Conservation (phyloP, 805 yeast genomes). For the Spathaspora hagerdaliae region DNA sequence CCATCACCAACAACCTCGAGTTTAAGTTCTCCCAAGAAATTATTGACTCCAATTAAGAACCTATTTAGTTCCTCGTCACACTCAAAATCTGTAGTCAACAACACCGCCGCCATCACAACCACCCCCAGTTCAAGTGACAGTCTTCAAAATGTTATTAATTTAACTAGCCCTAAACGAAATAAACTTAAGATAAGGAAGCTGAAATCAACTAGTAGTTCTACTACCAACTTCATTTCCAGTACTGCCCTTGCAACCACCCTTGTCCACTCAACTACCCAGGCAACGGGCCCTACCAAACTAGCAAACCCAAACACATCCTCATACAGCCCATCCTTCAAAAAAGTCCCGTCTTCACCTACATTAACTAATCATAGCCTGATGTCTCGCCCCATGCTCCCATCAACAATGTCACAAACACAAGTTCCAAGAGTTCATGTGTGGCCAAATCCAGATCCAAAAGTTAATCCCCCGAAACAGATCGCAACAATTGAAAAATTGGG, state of each 20-base stretch:
- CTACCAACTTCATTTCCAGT: too few relatives aligned
- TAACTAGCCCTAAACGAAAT: constrained; percentile 1
- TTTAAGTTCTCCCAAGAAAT: constrained; percentile 31
- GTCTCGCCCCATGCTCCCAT: neutral
- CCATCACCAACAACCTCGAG: constrained; percentile 1
- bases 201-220: neutral
- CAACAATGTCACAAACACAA: neutral
- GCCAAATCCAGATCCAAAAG: neutral
- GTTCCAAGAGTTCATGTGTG: neutral
- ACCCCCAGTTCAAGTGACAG: neutral
- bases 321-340: neutral
- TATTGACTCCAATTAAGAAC: constrained; percentile 34
- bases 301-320: too few relatives aligned
- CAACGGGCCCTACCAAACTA: too few relatives aligned
- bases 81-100: neutral
- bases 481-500: neutral
- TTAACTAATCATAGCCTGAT: neutral
- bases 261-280: too few relatives aligned
- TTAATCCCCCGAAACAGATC: neutral
- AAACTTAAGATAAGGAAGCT: neutral
- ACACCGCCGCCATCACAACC: neutral
- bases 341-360: constrained; percentile 2
- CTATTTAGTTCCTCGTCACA: constrained; percentile 17
- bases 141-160: neutral
- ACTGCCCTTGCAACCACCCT: too few relatives aligned